Percentiles rank a stretch among this genome's conserved stretches.
These are phyloP conservation scores for Botrytis deweyae DNA, from an alignment of 2,329 filamentous ascomycete species.

Conservation along the genomic window DNA sequence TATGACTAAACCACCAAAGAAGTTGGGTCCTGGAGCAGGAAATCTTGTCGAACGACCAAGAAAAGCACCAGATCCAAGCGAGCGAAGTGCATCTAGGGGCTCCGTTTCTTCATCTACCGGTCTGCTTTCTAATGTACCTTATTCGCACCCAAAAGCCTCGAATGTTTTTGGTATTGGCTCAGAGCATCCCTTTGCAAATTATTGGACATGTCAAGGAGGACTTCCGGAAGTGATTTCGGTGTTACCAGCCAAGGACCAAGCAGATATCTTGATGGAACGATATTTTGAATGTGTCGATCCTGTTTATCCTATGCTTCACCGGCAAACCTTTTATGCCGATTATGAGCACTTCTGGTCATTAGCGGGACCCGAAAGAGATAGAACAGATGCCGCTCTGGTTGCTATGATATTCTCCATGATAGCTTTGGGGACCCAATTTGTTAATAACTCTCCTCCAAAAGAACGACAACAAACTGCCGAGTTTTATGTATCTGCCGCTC, in stretches of 20 bases:
- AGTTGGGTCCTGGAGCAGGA: conserved; percentile 42
- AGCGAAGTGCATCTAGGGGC: conserved; percentile 32
- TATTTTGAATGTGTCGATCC: conserved; percentile 75
- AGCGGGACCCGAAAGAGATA: conserved; percentile 54
- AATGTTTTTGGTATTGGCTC: conserved; percentile 80
- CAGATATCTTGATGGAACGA: conserved; percentile 64
- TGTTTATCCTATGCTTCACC: conserved; percentile 77
- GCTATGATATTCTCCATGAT: conserved; percentile 76
- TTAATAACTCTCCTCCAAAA: conserved; percentile 50
- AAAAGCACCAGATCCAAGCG: conserved; percentile 29
- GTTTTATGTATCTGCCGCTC: conserved; percentile 77
- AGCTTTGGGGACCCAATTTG: conserved; percentile 76
- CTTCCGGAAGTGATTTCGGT: conserved; percentile 73
- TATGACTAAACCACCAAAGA: conserved; percentile 58
- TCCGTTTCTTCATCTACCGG: conserved; percentile 48
- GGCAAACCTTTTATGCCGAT: conserved; percentile 72
- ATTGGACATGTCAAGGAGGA: conserved; percentile 78
- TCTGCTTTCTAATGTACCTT: conserved; percentile 70
- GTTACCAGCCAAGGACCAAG: conserved; percentile 72
- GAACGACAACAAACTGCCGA: conserved; percentile 75
- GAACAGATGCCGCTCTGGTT: conserved; percentile 66
- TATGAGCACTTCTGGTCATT: conserved; percentile 77
- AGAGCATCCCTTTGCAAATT: conserved; percentile 78
- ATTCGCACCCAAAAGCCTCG: conserved; percentile 67
- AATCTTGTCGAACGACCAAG: conserved; percentile 31